Conservation (phyloP, 441 rosid species). For the Daphne laureola region DNA sequence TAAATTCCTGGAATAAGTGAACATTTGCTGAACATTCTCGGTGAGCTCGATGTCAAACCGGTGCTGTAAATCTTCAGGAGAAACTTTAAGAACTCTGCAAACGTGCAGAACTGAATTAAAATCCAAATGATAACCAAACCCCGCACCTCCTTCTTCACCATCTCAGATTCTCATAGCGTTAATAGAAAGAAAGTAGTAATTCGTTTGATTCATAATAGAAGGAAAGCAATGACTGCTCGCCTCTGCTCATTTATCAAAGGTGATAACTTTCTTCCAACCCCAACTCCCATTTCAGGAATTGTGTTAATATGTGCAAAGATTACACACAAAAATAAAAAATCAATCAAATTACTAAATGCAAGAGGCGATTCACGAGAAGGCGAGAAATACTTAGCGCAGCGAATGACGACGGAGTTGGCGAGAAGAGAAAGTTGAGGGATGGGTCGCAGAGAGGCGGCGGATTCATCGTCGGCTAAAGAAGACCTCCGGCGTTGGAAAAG, state of each 20-base stretch:
- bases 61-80: conserved; percentile 60
- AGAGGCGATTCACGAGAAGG: background rate
- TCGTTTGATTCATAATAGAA: too few relatives aligned
- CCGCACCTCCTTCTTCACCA: too few relatives aligned
- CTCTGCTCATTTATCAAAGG: background rate
- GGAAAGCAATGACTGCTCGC: too few relatives aligned
- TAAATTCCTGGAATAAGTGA: conserved; percentile 62
- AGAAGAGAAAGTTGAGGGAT: conserved; percentile 73
- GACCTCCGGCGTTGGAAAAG: conserved; percentile 55
- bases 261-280: background rate
- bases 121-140: too few relatives aligned
- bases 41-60: conserved; percentile 67
- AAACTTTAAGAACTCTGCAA: conserved; percentile 52
- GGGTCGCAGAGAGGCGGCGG: conserved; percentile 39
- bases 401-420: conserved; percentile 83
- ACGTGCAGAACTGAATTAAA: background rate
- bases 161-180: too few relatives aligned
- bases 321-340: background rate
- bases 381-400: conserved; percentile 62
- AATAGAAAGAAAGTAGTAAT: too few relatives aligned
- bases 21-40: conserved; percentile 57
- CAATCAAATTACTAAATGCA: too few relatives aligned
- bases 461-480: conserved; percentile 25
- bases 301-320: background rate
- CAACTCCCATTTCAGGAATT: conserved; percentile 6